Evolutionary conservation across 345 rosid species (phyloP).

Genomic region (Pugionium cornutum): DNA sequence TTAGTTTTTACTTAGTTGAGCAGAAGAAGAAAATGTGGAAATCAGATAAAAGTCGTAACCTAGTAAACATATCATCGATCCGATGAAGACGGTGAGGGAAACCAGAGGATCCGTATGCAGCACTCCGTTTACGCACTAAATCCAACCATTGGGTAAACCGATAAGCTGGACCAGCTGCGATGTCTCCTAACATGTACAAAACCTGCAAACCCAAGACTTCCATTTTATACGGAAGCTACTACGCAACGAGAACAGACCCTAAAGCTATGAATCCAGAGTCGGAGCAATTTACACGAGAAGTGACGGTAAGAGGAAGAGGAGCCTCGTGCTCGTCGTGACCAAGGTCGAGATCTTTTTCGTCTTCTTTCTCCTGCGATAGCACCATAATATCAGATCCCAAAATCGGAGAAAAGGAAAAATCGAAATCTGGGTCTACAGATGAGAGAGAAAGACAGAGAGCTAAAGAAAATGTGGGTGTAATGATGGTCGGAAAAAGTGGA

Average conservation of each 20-base stretch:
- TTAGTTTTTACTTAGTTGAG: neutral
- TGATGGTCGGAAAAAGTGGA: slow-evolving; percentile 23
- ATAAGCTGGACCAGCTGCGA: slow-evolving; percentile 80
- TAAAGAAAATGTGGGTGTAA: slow-evolving; percentile 21
- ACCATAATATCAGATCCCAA: slow-evolving; percentile 37
- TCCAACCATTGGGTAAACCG: slow-evolving; percentile 96
- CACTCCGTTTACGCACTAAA: slow-evolving; percentile 93
- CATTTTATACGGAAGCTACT: neutral
- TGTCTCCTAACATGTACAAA: slow-evolving; percentile 96
- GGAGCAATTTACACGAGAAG: slow-evolving; percentile 71
- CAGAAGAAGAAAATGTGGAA: neutral
- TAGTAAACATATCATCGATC: slow-evolving; percentile 47
- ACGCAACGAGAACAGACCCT: neutral
- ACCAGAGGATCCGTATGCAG: slow-evolving; percentile 72
- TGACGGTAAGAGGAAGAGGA: slow-evolving; percentile 83
- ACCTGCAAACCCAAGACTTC: slow-evolving; percentile 49
- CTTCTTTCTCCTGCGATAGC: slow-evolving; percentile 60
- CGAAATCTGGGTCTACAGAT: slow-evolving; percentile 28
- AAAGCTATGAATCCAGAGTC: neutral
- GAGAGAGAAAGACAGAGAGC: neutral
- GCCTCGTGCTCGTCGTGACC: slow-evolving; percentile 61
- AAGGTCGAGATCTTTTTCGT: slow-evolving; percentile 54
- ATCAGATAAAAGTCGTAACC: slow-evolving; percentile 30
- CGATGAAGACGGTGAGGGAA: slow-evolving; percentile 72
- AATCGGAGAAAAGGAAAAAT: slow-evolving; percentile 5